phyloP scores from a whole-genome alignment of 139 green algal genomes.

The Astrephomene gubernaculifera region DNA sequence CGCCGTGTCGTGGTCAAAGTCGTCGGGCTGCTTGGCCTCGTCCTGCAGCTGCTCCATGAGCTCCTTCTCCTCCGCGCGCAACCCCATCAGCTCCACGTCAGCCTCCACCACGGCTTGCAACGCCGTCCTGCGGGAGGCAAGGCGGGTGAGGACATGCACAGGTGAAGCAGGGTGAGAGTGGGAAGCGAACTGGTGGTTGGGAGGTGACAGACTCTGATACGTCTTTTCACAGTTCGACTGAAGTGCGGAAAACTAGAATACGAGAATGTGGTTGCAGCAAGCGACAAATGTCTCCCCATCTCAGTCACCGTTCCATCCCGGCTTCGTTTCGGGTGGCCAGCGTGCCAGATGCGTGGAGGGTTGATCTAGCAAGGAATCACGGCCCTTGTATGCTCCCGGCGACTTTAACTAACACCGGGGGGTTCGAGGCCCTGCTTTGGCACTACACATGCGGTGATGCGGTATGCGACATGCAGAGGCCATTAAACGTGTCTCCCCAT shows the following conservation, averaged over 20 bases:
- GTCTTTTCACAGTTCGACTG: too few relatives aligned
- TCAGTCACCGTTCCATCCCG: constrained; percentile 26
- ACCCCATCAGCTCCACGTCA: constrained; percentile 93
- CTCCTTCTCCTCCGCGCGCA: constrained; percentile 88
- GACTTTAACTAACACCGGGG: background rate
- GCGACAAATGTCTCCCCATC: constrained; percentile 33
- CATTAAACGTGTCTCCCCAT: constrained; percentile 31
- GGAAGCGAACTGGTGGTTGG: too few relatives aligned
- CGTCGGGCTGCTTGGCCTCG: constrained; percentile 48
- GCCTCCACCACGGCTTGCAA: constrained; percentile 92
- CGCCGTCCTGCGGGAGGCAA: constrained; percentile 55
- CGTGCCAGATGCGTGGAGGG: constrained; percentile 46
- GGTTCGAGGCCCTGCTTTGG: constrained; percentile 14
- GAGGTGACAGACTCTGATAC: too few relatives aligned
- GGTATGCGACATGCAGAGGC: background rate
- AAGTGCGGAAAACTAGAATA: too few relatives aligned
- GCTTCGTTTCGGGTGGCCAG: constrained; percentile 22
- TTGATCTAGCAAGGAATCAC: constrained; percentile 32
- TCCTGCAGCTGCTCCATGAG: constrained; percentile 72
- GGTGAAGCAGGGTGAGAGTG: too few relatives aligned
- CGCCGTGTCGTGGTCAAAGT: constrained; percentile 45
- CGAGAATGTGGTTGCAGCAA: background rate
- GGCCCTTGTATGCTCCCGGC: constrained; percentile 30
- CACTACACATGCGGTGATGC: too few relatives aligned
- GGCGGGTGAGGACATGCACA: too few relatives aligned